Evolutionary conservation across 371 early-diverging fungal species (phyloP).

Genomic region (Quaeritorhiza haematococci): DNA sequence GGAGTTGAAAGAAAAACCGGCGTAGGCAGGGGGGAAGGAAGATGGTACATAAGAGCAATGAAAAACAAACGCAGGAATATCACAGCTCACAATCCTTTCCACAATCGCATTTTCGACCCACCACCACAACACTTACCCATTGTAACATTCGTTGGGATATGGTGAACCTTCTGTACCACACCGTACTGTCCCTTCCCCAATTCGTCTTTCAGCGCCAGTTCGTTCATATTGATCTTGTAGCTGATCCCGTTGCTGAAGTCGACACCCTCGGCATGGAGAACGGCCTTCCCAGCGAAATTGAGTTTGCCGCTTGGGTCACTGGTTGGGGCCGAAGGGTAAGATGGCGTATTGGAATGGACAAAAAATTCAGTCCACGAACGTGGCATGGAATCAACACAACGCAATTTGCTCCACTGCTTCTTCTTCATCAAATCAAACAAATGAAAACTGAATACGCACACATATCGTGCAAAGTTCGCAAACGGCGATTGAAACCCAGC

Average conservation of each 20-base stretch:
- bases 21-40: too few species aligned
- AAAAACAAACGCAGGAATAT: not conserved
- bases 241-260: slow-evolving; percentile 83
- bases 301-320: slow-evolving; percentile 86
- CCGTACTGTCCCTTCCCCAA: slow-evolving; percentile 90
- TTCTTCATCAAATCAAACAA: slow-evolving; percentile 9
- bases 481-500: slow-evolving; percentile 57
- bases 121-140: slow-evolving; percentile 72
- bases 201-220: slow-evolving; percentile 67
- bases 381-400: slow-evolving; percentile 1
- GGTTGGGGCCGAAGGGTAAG: slow-evolving; percentile 2
- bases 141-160: slow-evolving; percentile 80
- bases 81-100: not conserved
- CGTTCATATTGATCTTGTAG: slow-evolving; percentile 84
- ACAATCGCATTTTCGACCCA: not conserved
- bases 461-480: slow-evolving; percentile 65
- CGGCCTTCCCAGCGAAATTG: slow-evolving; percentile 86
- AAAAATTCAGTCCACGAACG: not conserved
- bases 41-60: too few species aligned
- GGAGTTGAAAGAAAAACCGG: not conserved
- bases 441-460: slow-evolving; percentile 39
- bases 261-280: slow-evolving; percentile 83
- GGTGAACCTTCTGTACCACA: slow-evolving; percentile 81
- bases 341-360: slow-evolving; percentile 5
- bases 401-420: not conserved